phyloP scores from a whole-genome alignment of 148 eudicot genomes.

The Pharnaceum exiguum region DNA sequence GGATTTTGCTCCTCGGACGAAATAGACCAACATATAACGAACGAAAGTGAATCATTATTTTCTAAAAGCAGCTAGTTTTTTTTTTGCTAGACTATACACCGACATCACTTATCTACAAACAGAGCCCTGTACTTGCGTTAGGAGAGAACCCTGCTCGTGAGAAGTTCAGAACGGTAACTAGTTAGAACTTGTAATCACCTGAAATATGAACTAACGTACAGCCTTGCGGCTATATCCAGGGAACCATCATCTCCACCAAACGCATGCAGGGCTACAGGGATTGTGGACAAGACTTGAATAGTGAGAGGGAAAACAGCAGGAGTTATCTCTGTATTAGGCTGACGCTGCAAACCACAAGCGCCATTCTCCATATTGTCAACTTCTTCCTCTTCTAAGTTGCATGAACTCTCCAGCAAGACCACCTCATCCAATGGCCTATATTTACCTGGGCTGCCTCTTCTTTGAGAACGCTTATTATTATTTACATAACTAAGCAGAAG shows the following conservation, averaged over 20 bases:
- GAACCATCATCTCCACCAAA: conserved; percentile 89
- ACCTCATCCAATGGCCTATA: conserved; percentile 57
- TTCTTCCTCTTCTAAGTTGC: conserved; percentile 22
- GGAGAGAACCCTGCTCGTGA: not conserved
- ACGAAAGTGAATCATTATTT: not conserved
- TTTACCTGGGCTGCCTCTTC: conserved; percentile 51
- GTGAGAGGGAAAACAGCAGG: conserved; percentile 73
- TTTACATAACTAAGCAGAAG: conserved; percentile 45
- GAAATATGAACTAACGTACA: conserved; percentile 66
- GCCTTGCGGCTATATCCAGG: conserved; percentile 71
- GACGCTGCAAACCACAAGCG: conserved; percentile 6
- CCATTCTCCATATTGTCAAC: conserved; percentile 19
- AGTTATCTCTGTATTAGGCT: conserved; percentile 21
- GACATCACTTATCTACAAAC: conserved; percentile 9
- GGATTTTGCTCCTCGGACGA: not conserved
- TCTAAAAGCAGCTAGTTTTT: conserved; percentile 1
- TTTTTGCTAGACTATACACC: conserved; percentile 15
- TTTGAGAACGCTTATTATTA: conserved; percentile 40
- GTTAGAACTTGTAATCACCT: conserved; percentile 28
- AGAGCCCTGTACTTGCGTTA: not conserved
- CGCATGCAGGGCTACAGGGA: conserved; percentile 79
- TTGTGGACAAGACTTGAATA: conserved; percentile 53
- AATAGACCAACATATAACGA: not conserved
- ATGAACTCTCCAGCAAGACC: conserved; percentile 47
- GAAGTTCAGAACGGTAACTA: not conserved